Evolutionary conservation across 2,329 filamentous ascomycete genomes (phyloP), one percentile per base, ranked within the genome.

Genomic region (Aspergillus sp.): DNA sequence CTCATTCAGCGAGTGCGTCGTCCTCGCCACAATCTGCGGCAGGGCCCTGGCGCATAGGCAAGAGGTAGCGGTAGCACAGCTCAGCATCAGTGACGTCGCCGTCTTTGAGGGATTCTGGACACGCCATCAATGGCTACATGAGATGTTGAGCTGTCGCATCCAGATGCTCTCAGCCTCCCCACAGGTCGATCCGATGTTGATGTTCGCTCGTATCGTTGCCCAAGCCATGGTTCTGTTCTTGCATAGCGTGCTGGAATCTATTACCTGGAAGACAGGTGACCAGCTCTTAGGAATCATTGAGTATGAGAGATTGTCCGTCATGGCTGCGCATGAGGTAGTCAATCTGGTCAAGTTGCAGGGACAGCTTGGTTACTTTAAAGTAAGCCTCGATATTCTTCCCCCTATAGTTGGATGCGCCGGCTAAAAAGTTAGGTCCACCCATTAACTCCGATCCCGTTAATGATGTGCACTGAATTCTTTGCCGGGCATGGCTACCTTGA

Each of bases 1-100:
- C 1, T 64, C 71, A 0, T 73, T 75, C 30, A 63, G 63, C 11
- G 70, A 75, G 57, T 72, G 66, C 45, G 65, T 75, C 41, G 60
- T 73, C 15, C 62, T 75, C 5, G 70, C 70, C 22, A 73, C 71
- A 3, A 58, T 65, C 6, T 62, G 61, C n/a, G 63, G 63, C 12
- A 58, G 61, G 2, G 62, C 58, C 15, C 53, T 65, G 3, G 56
- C 58, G 2, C 63, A 65, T 47, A 57, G 60, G 11, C 61, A 65
- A 37, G 58, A 59, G 2, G 34, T 59, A 3, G 46, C 58, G 7
- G 54, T 63, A 1, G 63, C 63, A 19, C 63, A 65, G 30, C 53
- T 62, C 1, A 60, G 24, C 34, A 27, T 48, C 9, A 30, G 51
- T 22, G 51, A 56, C 8, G 48, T 49, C 3, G 48, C 50, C 11